Evolutionary conservation across 164 flowering plant species (phyloP), one percentile per base, ranked within the genome.

Genomic region (Taxillus chinensis): DNA sequence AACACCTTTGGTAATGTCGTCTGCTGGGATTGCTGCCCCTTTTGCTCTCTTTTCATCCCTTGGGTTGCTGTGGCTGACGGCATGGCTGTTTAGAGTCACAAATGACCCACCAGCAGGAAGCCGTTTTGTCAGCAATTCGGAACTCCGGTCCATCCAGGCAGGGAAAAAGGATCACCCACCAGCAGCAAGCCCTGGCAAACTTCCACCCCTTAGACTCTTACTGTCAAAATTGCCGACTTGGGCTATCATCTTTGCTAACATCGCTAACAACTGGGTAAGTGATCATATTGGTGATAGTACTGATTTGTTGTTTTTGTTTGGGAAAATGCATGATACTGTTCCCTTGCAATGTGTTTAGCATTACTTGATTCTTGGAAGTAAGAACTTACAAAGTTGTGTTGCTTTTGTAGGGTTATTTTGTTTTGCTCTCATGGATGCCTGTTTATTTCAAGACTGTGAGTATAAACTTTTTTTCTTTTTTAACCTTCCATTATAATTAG

Each of bases 341-440:
- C n/a, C n/a, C n/a, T n/a, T n/a, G n/a, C n/a, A n/a, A n/a, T n/a
- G n/a, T n/a, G n/a, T n/a, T n/a, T n/a, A n/a, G n/a, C n/a, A n/a
- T n/a, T n/a, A 27, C 27, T 27, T 2, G 27, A 27, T 27, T 27
- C 27, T 2, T 27, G 27, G 27, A 27, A 27, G 27, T 27, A 27
- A 27, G 2, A 27, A 27, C 27, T 27, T 27, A 27, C 27, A 2
- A 2, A 27, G 27, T 27, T 27, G 27, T 27, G 2, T 27, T 27
- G 27, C 27, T 27, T 27, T 70, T 77, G 68, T 84, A 92, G 98
- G 98, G 98, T 14, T 93, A 93, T 75, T 93, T 90, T 70, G 96
- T 93, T 64, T 96, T 93, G 60, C 90, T 93, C 51, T 83, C 97
- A 41, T 93, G 98, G 98, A 93, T 93, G 98, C 98, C 98, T 11